These are phyloP conservation scores for Tricholoma terreum DNA, from an alignment of 768 basidiomycete genomes.

Conservation along the genomic window DNA sequence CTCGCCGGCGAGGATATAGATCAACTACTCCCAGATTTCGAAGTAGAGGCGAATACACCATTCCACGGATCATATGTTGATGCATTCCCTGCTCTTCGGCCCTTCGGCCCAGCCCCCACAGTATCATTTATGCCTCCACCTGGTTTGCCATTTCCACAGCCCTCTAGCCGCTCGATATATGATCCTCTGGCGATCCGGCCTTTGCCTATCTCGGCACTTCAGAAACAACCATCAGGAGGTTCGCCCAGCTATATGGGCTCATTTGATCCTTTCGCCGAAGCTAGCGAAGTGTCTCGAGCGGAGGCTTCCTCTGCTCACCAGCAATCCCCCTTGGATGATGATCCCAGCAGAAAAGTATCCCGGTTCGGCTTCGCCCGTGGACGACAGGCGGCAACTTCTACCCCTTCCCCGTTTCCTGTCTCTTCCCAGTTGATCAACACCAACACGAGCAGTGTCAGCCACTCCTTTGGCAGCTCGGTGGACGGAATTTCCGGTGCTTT, in stretches of 20 bases:
- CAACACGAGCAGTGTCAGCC: constrained; percentile 37
- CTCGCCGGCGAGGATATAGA: constrained; percentile 50
- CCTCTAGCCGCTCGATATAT: constrained; percentile 50
- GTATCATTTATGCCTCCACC: constrained; percentile 50
- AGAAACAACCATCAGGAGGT: constrained; percentile 41
- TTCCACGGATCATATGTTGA: constrained; percentile 67
- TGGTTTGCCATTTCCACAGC: constrained; percentile 49
- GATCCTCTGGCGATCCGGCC: constrained; percentile 45
- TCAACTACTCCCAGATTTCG: constrained; percentile 48
- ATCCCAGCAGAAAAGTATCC: constrained; percentile 63
- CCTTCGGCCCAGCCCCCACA: constrained; percentile 27
- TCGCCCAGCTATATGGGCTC: constrained; percentile 63
- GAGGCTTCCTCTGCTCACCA: constrained; percentile 31
- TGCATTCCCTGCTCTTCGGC: constrained; percentile 62
- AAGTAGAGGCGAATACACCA: constrained; percentile 50
- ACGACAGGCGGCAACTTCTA: constrained; percentile 52
- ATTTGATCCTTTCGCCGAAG: constrained; percentile 79
- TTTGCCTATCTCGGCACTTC: constrained; percentile 33
- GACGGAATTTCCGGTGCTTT: constrained; percentile 33
- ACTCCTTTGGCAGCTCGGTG: constrained; percentile 41
- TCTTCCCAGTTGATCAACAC: constrained; percentile 50
- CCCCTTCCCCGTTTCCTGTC: constrained; percentile 58
- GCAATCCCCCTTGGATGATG: constrained; percentile 51
- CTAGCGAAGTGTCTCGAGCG: constrained; percentile 42
- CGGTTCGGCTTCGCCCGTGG: constrained; percentile 81